phyloP scores from a whole-genome alignment of 306 rosid species.

The Cotoneaster glaucophyllus region DNA sequence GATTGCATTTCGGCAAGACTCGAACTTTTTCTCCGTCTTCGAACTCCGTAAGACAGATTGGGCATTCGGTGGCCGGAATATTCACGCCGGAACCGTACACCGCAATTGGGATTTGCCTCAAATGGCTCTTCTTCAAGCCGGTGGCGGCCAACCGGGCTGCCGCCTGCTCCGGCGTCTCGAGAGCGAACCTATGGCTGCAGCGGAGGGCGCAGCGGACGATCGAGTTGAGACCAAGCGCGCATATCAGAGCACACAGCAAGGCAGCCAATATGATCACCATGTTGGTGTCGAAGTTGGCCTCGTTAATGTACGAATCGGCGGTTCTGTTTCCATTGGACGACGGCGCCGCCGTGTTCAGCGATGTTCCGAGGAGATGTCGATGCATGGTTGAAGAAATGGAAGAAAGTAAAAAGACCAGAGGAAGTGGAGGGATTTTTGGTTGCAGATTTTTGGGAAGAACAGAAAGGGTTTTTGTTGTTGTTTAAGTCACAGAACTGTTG shows the following conservation, averaged over 20 bases:
- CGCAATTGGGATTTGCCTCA: conserved; percentile 58
- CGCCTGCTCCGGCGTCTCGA: conserved; percentile 29
- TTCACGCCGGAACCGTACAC: conserved; percentile 44
- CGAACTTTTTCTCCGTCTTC: conserved; percentile 64
- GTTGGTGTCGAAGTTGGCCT: conserved; percentile 63
- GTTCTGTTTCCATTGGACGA: conserved; percentile 36
- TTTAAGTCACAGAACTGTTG: conserved; percentile 20
- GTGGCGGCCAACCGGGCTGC: conserved; percentile 33
- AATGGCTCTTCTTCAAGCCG: conserved; percentile 51
- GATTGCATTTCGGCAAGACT: conserved; percentile 68
- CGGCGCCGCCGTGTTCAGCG: conserved; percentile 12
- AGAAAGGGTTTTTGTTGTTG: background rate
- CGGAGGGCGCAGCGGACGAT: conserved; percentile 55
- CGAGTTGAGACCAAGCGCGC: conserved; percentile 70
- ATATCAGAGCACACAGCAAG: conserved; percentile 52
- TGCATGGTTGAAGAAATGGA: background rate
- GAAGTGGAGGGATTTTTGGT: background rate
- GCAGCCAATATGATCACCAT: conserved; percentile 81
- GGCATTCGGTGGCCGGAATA: conserved; percentile 66
- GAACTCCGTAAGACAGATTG: conserved; percentile 77
- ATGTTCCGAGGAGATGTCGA: conserved; percentile 35
- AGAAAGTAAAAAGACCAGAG: background rate
- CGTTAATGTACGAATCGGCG: conserved; percentile 23
- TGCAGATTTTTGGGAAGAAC: background rate
- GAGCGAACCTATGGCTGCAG: conserved; percentile 38